phyloP scores from a whole-genome alignment of 768 basidiomycete species.

The Tricholoma matsutake region DNA sequence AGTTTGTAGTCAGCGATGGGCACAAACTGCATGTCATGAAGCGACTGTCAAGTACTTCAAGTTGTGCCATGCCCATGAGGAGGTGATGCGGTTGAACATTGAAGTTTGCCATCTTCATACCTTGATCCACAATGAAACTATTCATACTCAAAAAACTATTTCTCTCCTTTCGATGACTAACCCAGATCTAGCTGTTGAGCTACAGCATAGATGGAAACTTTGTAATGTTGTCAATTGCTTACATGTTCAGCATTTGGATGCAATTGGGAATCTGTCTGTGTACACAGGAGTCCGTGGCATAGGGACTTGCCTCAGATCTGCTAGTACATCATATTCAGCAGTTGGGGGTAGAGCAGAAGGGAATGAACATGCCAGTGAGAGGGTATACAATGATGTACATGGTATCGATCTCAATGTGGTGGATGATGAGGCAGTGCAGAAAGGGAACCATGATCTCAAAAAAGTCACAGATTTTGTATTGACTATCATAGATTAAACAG shows the following conservation, averaged over 20 bases:
- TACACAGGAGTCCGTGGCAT: too few relatives aligned
- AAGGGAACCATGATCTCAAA: slow-evolving; percentile 1
- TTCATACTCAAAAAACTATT: neutral
- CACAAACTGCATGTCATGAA: neutral
- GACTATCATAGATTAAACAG: slow-evolving; percentile 1
- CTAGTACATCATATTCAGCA: too few relatives aligned
- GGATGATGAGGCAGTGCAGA: neutral
- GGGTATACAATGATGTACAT: too few relatives aligned
- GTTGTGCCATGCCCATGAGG: slow-evolving; percentile 11
- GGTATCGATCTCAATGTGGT: too few relatives aligned
- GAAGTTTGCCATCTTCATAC: slow-evolving; percentile 12
- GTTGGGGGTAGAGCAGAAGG: too few relatives aligned
- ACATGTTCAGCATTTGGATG: too few relatives aligned
- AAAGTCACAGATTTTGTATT: slow-evolving; percentile 2
- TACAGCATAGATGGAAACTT: neutral
- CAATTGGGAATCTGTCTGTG: too few relatives aligned
- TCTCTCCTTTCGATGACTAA: neutral
- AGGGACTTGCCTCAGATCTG: too few relatives aligned
- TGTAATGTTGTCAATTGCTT: slow-evolving; percentile 2
- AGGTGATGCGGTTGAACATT: slow-evolving; percentile 16
- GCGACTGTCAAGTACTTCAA: slow-evolving; percentile 11
- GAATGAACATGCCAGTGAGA: too few relatives aligned
- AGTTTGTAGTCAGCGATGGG: neutral
- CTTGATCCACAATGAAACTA: neutral
- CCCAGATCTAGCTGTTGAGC: slow-evolving; percentile 5